Evolutionary conservation across 2,329 filamentous ascomycete genomes (phyloP).

Genomic region (Rosellinia necatrix): DNA sequence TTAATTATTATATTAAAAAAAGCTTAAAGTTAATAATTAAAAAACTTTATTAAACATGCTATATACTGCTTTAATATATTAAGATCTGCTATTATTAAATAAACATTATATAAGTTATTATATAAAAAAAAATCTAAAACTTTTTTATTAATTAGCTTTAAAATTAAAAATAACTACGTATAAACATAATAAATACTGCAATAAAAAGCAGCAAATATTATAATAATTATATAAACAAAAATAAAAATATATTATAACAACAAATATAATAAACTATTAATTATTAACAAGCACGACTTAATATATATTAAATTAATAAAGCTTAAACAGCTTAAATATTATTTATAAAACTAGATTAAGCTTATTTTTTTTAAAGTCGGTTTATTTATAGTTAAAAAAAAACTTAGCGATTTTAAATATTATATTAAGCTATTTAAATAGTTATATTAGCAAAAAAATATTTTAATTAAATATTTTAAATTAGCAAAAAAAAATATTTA

Average conservation of each 20-base stretch:
- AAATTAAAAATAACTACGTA: too few species aligned
- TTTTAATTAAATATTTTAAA: neutral
- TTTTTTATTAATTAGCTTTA: too few species aligned
- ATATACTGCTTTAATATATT: neutral
- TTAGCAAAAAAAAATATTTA: neutral
- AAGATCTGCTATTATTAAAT: too few species aligned
- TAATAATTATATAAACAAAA: too few species aligned
- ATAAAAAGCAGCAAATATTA: too few species aligned
- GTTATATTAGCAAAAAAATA: neutral
- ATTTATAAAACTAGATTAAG: neutral
- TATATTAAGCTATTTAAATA: neutral
- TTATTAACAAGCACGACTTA: neutral
- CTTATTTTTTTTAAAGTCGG: neutral
- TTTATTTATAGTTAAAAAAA: neutral
- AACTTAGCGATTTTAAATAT: neutral
- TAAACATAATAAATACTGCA: too few species aligned
- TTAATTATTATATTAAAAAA: neutral
- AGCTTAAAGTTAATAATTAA: neutral
- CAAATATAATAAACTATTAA: neutral
- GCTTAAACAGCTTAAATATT: neutral
- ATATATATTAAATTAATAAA: neutral
- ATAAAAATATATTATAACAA: neutral
- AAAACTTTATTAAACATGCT: neutral
- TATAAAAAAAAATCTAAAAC: too few species aligned
- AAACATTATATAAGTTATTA: too few species aligned